These are phyloP conservation scores for Chrysanthemum seticuspe DNA, from an alignment of 129 eudicot genomes.

Conservation along the genomic window DNA sequence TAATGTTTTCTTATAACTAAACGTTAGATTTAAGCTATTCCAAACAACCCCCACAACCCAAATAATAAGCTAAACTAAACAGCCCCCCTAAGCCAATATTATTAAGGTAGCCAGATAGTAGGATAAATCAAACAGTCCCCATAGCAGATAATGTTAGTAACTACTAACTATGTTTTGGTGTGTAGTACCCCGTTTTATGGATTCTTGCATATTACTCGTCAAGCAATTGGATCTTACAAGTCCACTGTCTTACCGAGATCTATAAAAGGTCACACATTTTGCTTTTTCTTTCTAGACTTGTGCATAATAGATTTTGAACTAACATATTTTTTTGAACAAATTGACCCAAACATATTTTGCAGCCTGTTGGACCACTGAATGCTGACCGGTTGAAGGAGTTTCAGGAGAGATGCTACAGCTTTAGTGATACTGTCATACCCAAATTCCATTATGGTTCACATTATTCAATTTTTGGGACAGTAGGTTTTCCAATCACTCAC, in stretches of 20 bases:
- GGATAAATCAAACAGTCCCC: too few relatives aligned
- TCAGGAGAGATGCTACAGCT: conserved; percentile 91
- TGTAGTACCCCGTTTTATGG: conserved; percentile 99
- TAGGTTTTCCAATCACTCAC: conserved; percentile 42
- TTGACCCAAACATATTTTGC: conserved; percentile 34
- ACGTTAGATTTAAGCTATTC: too few relatives aligned
- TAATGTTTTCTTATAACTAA: too few relatives aligned
- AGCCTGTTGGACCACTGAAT: conserved; percentile 94
- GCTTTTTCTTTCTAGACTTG: not conserved
- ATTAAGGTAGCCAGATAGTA: too few relatives aligned
- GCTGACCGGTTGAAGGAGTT: conserved; percentile 69
- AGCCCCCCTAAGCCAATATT: too few relatives aligned
- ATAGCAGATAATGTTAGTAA: too few relatives aligned
- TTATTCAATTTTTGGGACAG: conserved; percentile 94
- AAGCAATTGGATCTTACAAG: conserved; percentile 64
- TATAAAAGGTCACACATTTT: conserved; percentile 66
- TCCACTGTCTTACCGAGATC: conserved; percentile 89
- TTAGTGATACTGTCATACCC: conserved; percentile 86
- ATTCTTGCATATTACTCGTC: conserved; percentile 91
- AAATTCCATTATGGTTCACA: conserved; percentile 98
- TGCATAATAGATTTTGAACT: conserved; percentile 13
- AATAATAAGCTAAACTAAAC: too few relatives aligned
- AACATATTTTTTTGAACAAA: conserved; percentile 4
- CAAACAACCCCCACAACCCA: too few relatives aligned
- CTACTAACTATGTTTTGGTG: not conserved